Evolutionary conservation across 129 eudicot genomes (phyloP), one percentile per base, ranked within the genome.

Genomic region (Centella asiatica): DNA sequence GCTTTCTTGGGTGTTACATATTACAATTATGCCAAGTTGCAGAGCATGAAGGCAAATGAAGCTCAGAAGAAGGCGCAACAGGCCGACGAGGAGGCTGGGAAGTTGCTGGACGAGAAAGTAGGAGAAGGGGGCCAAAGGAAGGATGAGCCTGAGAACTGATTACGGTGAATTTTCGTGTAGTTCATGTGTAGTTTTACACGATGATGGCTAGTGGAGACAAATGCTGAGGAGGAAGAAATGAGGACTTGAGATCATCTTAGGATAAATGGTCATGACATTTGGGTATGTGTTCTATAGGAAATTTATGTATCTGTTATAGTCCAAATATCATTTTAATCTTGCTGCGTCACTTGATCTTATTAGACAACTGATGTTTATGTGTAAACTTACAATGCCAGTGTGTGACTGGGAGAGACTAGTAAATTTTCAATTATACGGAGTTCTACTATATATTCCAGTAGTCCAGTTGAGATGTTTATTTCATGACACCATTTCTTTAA

Each of bases 1-100:
- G 95, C 90, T 25, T 86, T 86, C 74, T 77, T 86, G 75, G 95
- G 89, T 22, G 95, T 86, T 50, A 84, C 73, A 0, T 82, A 76
- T 61, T 82, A 86, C 14, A 86, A 86, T 72, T 86, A 86, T 33
- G 71, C 84, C 0, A 82, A 86, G 69, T 64, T 82, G 42, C 89
- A 85, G 66, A 84, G 79, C 1, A 74, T 85, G 15, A 85, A 85
- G 84, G 86, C 87, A 8, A 84, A 72, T 56, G 92, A 84, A 40
- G 79, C 79, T 0, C 81, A 79, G 49, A 80, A 79, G 84, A 86
- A 77, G 74, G 58, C 76, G 2, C 64, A 73, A 5, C 80, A 76
- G 75, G 69, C 67, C 17, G 95, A 83, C 69, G 94, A 81, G 65
- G 95, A 86, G 58, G 46, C 79, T 36, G 95, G 87, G 4, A 77